Base-by-base conservation (phyloP, 2,329 filamentous ascomycete species). In the Clarireedia monteithiana region DNA sequence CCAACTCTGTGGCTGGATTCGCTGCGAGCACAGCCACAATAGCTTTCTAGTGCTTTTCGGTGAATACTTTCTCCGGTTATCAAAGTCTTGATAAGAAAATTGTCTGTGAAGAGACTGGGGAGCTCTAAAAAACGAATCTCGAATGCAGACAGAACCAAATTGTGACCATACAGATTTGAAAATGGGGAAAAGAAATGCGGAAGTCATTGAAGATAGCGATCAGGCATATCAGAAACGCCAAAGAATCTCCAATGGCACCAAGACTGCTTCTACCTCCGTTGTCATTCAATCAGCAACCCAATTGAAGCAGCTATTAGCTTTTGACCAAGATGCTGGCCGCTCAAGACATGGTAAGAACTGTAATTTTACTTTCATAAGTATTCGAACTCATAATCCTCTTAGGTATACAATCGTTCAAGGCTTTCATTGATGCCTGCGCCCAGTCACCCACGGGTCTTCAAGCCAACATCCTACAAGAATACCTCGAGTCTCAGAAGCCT, bases 361-460 rank as follows among this genome's bases (percentile, higher is more conserved):
- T 30, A 14, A 9, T 20, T 2, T 42, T 9, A 6, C 40, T 46
- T 38, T 3, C n/a, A 7, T 2, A 20, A 47, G 26, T 17, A 5
- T 4, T n/a, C 30, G 24, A 44, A 50, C 49, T 55, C 36, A 45
- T 50, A 46, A 42, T 24, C 15, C 23, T 24, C n/a, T 10, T 49
- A 86, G 84, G 82, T 20, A 77, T 89, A 10, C 81, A 84, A 64
- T 83, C 83, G 0, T 82, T 89, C 73, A 89, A 89, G 67, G 71
- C 75, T 6, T 82, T 91, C 46, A 82, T 91, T 59, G 87, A 91
- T 65, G 74, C 79, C 40, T 79, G 89, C 60, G 73, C 78, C 72
- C 78, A 60, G 74, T 79, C 57, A 73, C 73, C 45, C 72, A 77
- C 56, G 72, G 76, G 62, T 71, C 74, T 26, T 61, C 70, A 71